These are phyloP conservation scores for Cyberlindnera japonica DNA, from an alignment of 805 yeast genomes.

Conservation along the genomic window DNA sequence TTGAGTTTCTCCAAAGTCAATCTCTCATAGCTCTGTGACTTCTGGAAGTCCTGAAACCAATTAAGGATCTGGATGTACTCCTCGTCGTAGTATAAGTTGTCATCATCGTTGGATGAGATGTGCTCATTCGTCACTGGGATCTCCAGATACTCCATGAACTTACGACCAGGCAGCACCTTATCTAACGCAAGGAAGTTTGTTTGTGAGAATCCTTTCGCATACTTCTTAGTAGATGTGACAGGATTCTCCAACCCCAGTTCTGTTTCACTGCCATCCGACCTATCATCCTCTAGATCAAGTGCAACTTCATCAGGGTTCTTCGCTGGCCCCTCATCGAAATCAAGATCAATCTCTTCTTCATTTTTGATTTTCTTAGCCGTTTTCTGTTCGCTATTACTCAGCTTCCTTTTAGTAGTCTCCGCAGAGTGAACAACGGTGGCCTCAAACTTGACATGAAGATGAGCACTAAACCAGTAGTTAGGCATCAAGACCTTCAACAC, in stretches of 20 bases:
- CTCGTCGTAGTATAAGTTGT: background rate
- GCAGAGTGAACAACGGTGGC: constrained; percentile 47
- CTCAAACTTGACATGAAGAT: constrained; percentile 70
- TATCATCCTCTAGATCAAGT: constrained; percentile 26
- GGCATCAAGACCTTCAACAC: constrained; percentile 59
- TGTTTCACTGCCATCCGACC: background rate
- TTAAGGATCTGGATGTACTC: constrained; percentile 17
- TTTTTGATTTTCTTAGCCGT: constrained; percentile 13
- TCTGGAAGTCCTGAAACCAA: constrained; percentile 18
- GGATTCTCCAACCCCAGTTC: background rate
- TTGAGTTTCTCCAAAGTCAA: background rate
- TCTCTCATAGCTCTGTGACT: background rate
- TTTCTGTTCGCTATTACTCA: constrained; percentile 7
- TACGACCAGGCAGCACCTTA: constrained; percentile 69
- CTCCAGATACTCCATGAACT: constrained; percentile 50
- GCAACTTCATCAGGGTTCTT: constrained; percentile 32
- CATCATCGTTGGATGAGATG: background rate
- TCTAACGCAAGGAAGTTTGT: constrained; percentile 76
- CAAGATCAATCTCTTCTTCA: constrained; percentile 28
- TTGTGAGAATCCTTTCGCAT: constrained; percentile 16
- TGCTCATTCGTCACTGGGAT: constrained; percentile 34
- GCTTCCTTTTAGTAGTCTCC: constrained; percentile 12
- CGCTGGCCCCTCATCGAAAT: constrained; percentile 13
- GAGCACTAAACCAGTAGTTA: constrained; percentile 81
- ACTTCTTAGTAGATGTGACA: background rate